phyloP scores from a whole-genome alignment of 768 basidiomycete species.

The Macrocybe gigantea region DNA sequence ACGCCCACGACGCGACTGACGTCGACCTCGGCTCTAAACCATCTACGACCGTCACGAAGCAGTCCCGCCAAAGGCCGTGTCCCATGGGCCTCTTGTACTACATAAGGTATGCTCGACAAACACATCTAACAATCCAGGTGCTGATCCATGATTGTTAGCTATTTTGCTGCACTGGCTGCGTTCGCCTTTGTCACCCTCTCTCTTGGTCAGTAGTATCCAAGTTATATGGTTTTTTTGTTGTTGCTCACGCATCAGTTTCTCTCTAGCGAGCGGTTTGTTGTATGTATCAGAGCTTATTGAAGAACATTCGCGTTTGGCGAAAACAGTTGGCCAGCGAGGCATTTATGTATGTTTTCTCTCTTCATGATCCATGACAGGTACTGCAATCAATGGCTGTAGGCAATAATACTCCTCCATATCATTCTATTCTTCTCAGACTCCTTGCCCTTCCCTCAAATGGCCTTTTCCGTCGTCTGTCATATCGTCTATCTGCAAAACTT shows the following conservation, averaged over 20 bases:
- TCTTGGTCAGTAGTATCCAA: slow-evolving; percentile 51
- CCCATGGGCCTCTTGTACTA: slow-evolving; percentile 53
- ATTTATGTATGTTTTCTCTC: slow-evolving; percentile 67
- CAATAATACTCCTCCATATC: slow-evolving; percentile 71
- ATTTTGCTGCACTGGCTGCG: slow-evolving; percentile 68
- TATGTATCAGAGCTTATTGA: slow-evolving; percentile 96
- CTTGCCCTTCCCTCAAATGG: slow-evolving; percentile 67
- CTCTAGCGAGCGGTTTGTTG: slow-evolving; percentile 82
- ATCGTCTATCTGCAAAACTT: slow-evolving; percentile 92
- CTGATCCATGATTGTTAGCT: slow-evolving; percentile 34
- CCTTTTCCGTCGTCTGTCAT: slow-evolving; percentile 83
- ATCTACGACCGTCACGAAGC: too few relatives aligned
- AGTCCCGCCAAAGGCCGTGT: too few relatives aligned
- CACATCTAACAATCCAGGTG: not conserved
- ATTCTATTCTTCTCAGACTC: slow-evolving; percentile 76
- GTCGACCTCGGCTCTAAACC: not conserved
- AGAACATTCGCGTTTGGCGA: slow-evolving; percentile 82
- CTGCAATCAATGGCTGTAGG: slow-evolving; percentile 35
- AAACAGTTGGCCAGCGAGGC: slow-evolving; percentile 74
- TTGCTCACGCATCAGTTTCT: slow-evolving; percentile 1
- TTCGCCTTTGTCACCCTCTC: slow-evolving; percentile 91
- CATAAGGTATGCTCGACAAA: slow-evolving; percentile 40
- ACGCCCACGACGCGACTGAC: slow-evolving; percentile 1
- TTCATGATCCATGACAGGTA: not conserved
- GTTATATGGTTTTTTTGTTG: not conserved